Base-by-base conservation (phyloP, 345 rosid species). In the Rhizophora mangle region DNA sequence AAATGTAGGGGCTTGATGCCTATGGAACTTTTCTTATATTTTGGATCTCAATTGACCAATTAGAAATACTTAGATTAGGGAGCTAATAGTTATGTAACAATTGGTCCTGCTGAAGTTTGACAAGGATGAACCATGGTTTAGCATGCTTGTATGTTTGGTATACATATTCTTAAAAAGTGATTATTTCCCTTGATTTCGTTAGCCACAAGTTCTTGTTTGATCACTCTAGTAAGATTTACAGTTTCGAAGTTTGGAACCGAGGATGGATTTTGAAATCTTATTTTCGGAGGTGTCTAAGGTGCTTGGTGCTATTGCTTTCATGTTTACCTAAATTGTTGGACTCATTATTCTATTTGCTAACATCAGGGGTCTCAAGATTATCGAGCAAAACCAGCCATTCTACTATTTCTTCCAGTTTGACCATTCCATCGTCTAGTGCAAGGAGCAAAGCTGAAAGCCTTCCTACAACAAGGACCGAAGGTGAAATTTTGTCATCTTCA, bases 401-500 rank as follows among this genome's bases (percentile, higher is more conserved):
- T 52, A 78, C 76, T 43, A 32, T 58, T 63, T 62, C 75, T 79
- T 68, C 72, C 60, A 74, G 63, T 69, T 62, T 52, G 19, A 60
- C 21, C 21, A 58, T 32, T 62, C 66, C 64, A 19, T 64, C 69
- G 19, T 31, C 51, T 22, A 46, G 63, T n/a, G 78, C 64, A 68
- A 81, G 67, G 55, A 51, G 71, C 54, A 47, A 36, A 11, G 63
- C 77, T 51, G 68, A 31, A 64, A 72, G 47, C 72, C 75, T 71
- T 53, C 69, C 81, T 64, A 46, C 72, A 39, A 78, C 81, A 2
- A 78, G 71, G 68, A 68, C 75, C 59, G 90, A 84, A 78, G 82
- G 79, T 65, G 87, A 82, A 19, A 78, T 85, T 64, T 69, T 84
- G 62, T 74, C 80, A 53, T 85, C 86, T 22, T 78, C 84, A 47